These are phyloP conservation scores for Gentiana dahurica DNA, from an alignment of 257 asterid species.

Conservation along the genomic window DNA sequence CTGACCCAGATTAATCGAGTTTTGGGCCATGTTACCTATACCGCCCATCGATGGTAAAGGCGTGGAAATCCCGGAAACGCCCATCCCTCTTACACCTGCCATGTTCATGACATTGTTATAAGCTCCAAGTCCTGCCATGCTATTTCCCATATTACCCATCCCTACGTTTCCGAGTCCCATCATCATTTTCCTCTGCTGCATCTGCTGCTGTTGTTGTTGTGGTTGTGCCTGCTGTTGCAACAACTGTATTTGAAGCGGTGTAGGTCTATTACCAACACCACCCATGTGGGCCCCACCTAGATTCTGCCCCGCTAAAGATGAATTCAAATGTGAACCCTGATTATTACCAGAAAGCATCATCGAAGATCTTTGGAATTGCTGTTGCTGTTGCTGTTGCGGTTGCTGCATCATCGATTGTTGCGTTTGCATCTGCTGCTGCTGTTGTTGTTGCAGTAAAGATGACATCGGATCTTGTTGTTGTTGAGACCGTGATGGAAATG, in stretches of 20 bases:
- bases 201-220: slow-evolving; percentile 35
- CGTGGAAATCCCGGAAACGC: slow-evolving; percentile 61
- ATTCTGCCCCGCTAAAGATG: slow-evolving; percentile 37
- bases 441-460: slow-evolving; percentile 38
- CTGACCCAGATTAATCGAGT: slow-evolving; percentile 41
- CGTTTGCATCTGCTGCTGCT: slow-evolving; percentile 30
- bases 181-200: slow-evolving; percentile 74
- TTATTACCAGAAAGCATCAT: slow-evolving; percentile 46
- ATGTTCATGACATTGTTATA: slow-evolving; percentile 64
- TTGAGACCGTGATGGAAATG: slow-evolving; percentile 44
- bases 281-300: slow-evolving; percentile 37
- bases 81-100: slow-evolving; percentile 62
- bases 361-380: slow-evolving; percentile 73
- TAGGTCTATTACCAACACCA: slow-evolving; percentile 23
- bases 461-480: slow-evolving; percentile 53
- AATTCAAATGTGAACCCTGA: slow-evolving; percentile 54
- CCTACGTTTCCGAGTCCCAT: slow-evolving; percentile 57
- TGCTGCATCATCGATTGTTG: slow-evolving; percentile 39
- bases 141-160: slow-evolving; percentile 62
- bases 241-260: slow-evolving; percentile 43
- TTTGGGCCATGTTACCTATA: slow-evolving; percentile 58
- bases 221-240: slow-evolving; percentile 38
- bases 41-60: slow-evolving; percentile 57
- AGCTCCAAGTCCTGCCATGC: slow-evolving; percentile 70
- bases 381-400: slow-evolving; percentile 48